Conservation (phyloP, 805 yeast genomes). For the Nakazawaea ambrosiae region DNA sequence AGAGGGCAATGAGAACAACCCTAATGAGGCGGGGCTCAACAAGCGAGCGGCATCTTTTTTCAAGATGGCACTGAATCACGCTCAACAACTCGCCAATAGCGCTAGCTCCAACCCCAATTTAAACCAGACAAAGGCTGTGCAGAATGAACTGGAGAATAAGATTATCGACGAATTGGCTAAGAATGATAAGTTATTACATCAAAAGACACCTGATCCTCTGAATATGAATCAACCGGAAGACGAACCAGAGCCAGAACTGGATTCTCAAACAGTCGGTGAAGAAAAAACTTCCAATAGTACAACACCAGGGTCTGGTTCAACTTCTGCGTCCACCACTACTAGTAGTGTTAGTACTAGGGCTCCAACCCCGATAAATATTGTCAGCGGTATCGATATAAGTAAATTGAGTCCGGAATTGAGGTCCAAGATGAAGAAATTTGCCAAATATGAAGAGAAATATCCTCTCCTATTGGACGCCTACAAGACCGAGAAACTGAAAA, state of each 20-base stretch:
- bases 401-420: slow-evolving; percentile 51
- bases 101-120: background rate
- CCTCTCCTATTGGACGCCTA: slow-evolving; percentile 82
- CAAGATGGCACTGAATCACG: slow-evolving; percentile 12
- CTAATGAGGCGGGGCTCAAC: slow-evolving; percentile 14
- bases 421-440: slow-evolving; percentile 63
- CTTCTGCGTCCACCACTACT: background rate
- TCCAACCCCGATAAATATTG: slow-evolving; percentile 12
- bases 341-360: background rate
- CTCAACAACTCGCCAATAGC: slow-evolving; percentile 11
- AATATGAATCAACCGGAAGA: slow-evolving; percentile 42
- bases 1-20: slow-evolving; percentile 6
- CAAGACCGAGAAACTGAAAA: slow-evolving; percentile 67
- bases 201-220: slow-evolving; percentile 40
- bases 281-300: too few species aligned
- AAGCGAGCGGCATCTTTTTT: slow-evolving; percentile 10
- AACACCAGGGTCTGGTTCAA: background rate
- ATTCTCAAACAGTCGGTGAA: too few species aligned
- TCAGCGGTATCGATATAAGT: slow-evolving; percentile 27
- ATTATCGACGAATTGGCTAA: slow-evolving; percentile 19
- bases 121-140: background rate
- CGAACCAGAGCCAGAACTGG: slow-evolving; percentile 17
- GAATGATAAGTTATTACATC: slow-evolving; percentile 24
- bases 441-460: slow-evolving; percentile 85
- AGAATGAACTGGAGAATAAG: slow-evolving; percentile 11